Evolutionary conservation across 352 stramenopile species (phyloP), one percentile per base, ranked within the genome.

Genomic region (Globisporangium nunn): DNA sequence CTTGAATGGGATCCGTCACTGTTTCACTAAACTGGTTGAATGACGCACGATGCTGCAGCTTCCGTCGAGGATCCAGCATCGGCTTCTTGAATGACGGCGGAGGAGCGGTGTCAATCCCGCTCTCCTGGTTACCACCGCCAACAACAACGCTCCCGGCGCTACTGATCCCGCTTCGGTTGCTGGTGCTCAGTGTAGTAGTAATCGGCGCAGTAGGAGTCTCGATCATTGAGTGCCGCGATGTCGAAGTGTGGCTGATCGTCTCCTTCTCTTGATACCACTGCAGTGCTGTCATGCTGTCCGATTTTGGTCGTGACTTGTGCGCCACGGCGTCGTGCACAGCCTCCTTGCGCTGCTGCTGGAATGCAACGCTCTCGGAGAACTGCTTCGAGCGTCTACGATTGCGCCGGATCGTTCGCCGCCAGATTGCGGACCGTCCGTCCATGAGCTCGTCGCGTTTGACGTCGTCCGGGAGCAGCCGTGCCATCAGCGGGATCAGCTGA

Each of bases 371-470:
- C 51, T 91, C 81, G 1, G 81, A 91, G 60, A 86, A 87, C 50
- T 91, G 81, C 63, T 91, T 91, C 0, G 78, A 89, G 11, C 81
- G 74, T n/a, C 78, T 70, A 46, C 78, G 78, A 45, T 89, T 71
- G 43, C 81, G 77, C 31, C 78, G 80, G 23, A 80, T 60, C 47
- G 69, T 70, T 48, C 79, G 74, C 35, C 77, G 71, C 63, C 78
- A 82, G 52, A 91, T 88, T 41, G 70, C 68, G 7, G 78, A 71
- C 52, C 82, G 74, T 10, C 78, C 82, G 11, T 76, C 68, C 63
- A 92, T 61, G 31, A 92, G 61, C 48, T 85, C 68, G 6, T 74
- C 60, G 44, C 82, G 72, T 60, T 89, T 89, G 1, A 67, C 55
- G 10, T 87, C 78, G 60, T 89, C 71, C 2, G 79, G 78, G 55